Percentiles rank a stretch among this genome's conserved stretches.
Evolutionary conservation across 2,329 filamentous ascomycete genomes (phyloP).

Genomic region (Aspergillus alliaceus): DNA sequence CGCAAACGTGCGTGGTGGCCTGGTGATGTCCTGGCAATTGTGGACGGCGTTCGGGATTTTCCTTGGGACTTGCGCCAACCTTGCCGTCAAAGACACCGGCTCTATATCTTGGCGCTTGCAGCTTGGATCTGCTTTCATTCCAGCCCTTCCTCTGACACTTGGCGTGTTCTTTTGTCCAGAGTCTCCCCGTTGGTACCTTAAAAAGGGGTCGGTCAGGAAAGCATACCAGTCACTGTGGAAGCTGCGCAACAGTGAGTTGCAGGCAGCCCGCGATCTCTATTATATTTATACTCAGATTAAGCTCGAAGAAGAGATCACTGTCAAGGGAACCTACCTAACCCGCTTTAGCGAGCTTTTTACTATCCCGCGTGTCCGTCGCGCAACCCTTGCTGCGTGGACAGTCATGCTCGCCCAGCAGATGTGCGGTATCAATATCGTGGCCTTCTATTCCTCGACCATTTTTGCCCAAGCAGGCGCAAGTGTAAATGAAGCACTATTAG

Average conservation of each 20-base stretch:
- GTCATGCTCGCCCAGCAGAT: conserved; percentile 80
- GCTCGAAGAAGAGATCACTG: conserved; percentile 44
- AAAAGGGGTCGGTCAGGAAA: conserved; percentile 62
- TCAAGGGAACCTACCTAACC: conserved; percentile 57
- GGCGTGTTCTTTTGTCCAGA: conserved; percentile 64
- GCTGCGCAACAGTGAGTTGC: conserved; percentile 59
- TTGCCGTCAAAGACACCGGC: conserved; percentile 62
- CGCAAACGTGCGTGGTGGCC: conserved; percentile 54
- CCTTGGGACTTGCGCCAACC: conserved; percentile 65
- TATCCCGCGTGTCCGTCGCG: conserved; percentile 52
- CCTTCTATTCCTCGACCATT: conserved; percentile 69
- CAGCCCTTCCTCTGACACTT: conserved; percentile 60
- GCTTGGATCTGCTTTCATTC: conserved; percentile 64
- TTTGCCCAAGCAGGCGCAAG: conserved; percentile 56
- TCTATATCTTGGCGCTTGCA: conserved; percentile 63
- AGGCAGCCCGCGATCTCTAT: conserved; percentile 63
- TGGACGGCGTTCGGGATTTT: conserved; percentile 65
- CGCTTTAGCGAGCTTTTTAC: conserved; percentile 58
- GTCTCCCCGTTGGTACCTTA: conserved; percentile 66
- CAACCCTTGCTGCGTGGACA: conserved; percentile 72
- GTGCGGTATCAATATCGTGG: conserved; percentile 72
- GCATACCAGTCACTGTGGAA: conserved; percentile 61
- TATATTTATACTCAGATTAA: conserved; percentile 57
- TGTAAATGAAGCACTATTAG: conserved; percentile 58
- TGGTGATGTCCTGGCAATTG: conserved; percentile 58